These are phyloP conservation scores for Globisporangium viniferum DNA, from an alignment of 352 stramenopile species.

Conservation along the genomic window DNA sequence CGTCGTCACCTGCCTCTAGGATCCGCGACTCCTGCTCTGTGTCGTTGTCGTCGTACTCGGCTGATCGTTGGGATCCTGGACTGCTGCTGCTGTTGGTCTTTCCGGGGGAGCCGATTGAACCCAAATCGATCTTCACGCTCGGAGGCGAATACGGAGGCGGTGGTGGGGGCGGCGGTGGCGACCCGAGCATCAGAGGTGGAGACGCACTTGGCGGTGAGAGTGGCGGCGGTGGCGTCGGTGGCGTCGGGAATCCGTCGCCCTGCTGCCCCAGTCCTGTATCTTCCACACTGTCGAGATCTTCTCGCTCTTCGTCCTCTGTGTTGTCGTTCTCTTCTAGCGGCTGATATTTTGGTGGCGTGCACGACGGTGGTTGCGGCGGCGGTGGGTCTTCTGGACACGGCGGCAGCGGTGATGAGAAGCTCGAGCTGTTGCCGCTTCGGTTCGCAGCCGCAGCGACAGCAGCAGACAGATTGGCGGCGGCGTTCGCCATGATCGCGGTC, in stretches of 20 bases:
- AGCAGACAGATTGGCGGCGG: not conserved
- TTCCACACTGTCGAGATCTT: slow-evolving; percentile 41
- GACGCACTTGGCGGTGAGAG: slow-evolving; percentile 34
- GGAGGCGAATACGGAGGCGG: slow-evolving; percentile 61
- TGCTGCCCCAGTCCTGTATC: slow-evolving; percentile 33
- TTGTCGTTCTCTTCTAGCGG: slow-evolving; percentile 50
- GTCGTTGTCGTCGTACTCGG: slow-evolving; percentile 2
- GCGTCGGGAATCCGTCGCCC: slow-evolving; percentile 29
- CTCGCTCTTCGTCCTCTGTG: slow-evolving; percentile 35
- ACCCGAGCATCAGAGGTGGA: slow-evolving; percentile 15
- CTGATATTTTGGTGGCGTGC: slow-evolving; percentile 67
- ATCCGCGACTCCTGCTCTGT: slow-evolving; percentile 17
- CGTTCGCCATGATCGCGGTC: not conserved
- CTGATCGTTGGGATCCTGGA: slow-evolving; percentile 3
- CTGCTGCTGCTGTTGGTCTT: not conserved
- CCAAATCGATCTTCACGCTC: slow-evolving; percentile 33
- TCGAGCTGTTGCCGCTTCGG: slow-evolving; percentile 38
- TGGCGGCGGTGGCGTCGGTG: slow-evolving; percentile 47
- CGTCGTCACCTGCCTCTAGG: slow-evolving; percentile 15
- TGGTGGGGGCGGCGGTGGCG: slow-evolving; percentile 26
- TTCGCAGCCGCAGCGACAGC: not conserved
- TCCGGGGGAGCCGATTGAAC: slow-evolving; percentile 25
- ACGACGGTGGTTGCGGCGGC: slow-evolving; percentile 52
- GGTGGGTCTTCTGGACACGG: slow-evolving; percentile 70
- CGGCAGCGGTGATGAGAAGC: slow-evolving; percentile 71